These are phyloP conservation scores for Haematococcus sp. DNA, from an alignment of 139 green algal genomes.

Conservation along the genomic window DNA sequence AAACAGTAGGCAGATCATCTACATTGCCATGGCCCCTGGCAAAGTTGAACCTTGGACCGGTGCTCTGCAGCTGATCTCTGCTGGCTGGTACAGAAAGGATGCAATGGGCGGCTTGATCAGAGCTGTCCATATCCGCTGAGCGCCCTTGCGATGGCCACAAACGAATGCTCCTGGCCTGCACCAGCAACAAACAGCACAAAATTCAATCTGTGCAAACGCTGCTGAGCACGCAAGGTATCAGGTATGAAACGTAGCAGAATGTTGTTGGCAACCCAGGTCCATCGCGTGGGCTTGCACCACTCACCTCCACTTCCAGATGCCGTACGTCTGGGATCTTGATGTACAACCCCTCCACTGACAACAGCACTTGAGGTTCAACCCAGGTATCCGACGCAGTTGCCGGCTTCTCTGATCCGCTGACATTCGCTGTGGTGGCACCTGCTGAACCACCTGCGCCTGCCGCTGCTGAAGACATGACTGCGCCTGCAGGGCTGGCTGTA, in stretches of 20 bases:
- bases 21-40: neutral
- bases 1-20: too few relatives aligned
- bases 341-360: neutral
- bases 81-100: too few relatives aligned
- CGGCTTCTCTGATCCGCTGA: neutral
- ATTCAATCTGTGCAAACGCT: too few relatives aligned
- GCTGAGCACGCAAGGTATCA: too few relatives aligned
- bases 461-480: neutral
- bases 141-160: too few relatives aligned
- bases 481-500: neutral
- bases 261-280: too few relatives aligned
- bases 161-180: too few relatives aligned
- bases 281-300: too few relatives aligned
- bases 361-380: neutral
- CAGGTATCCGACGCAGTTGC: neutral
- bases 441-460: neutral
- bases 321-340: neutral
- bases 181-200: too few relatives aligned
- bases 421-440: neutral
- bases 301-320: constrained; percentile 1
- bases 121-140: too few relatives aligned
- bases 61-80: neutral
- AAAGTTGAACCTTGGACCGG: neutral
- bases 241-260: too few relatives aligned
- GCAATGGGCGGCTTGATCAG: too few relatives aligned